These are phyloP conservation scores for Pythium biforme DNA, from an alignment of 352 stramenopile species.

Conservation along the genomic window DNA sequence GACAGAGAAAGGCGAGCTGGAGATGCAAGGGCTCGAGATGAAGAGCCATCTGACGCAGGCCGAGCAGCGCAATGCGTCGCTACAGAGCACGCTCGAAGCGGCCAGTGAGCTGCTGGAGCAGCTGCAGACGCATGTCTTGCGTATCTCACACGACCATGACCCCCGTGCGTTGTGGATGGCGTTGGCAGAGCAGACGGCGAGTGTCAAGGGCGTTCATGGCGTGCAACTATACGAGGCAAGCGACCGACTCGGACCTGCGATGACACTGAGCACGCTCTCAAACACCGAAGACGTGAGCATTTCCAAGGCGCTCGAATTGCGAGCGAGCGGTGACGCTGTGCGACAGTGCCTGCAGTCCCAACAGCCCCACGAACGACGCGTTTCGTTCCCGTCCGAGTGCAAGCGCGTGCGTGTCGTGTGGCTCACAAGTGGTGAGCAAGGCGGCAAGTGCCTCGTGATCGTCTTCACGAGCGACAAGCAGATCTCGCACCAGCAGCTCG, in stretches of 20 bases:
- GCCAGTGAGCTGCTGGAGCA: not conserved
- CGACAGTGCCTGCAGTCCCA: not conserved
- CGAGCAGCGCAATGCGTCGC: constrained; percentile 1
- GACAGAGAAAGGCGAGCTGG: not conserved
- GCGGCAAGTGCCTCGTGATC: not conserved
- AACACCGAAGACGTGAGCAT: constrained; percentile 9
- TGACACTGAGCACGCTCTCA: constrained; percentile 7
- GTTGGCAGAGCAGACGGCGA: not conserved
- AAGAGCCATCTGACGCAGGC: constrained; percentile 1
- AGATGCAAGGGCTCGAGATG: constrained; percentile 11
- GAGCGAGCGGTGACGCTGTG: not conserved
- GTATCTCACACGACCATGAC: not conserved
- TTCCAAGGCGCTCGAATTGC: not conserved
- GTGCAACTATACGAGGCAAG: not conserved
- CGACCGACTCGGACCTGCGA: not conserved
- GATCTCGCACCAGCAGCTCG: not conserved
- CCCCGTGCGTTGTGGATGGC: constrained; percentile 1
- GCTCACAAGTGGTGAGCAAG: not conserved
- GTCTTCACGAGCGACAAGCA: not conserved
- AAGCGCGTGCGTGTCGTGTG: constrained; percentile 11
- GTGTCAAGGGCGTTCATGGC: constrained; percentile 2
- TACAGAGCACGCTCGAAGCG: not conserved
- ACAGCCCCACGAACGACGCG: not conserved
- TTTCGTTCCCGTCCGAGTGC: not conserved
- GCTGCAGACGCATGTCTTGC: not conserved